Percentiles rank a stretch among this genome's conserved stretches.
These are phyloP conservation scores for Coemansia furcata DNA, from an alignment of 192 early-diverging fungal genomes.

Conservation along the genomic window DNA sequence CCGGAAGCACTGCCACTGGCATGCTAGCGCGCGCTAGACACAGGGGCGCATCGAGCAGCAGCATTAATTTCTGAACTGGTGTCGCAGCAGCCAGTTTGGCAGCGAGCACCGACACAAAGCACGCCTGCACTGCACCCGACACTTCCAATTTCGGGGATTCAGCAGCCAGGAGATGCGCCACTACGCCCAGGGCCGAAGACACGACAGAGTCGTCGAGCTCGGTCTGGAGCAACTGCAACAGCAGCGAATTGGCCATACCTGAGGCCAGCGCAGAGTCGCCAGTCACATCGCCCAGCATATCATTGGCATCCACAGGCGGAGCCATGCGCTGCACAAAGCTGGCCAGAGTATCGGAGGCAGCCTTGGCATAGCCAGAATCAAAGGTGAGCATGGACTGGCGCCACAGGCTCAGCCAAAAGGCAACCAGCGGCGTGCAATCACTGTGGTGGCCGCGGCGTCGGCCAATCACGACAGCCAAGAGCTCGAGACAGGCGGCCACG, in stretches of 20 bases:
- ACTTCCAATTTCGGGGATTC: background rate
- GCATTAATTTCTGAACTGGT: background rate
- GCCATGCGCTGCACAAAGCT: background rate
- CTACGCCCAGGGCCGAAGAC: background rate
- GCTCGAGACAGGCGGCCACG: background rate
- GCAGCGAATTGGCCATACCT: slow-evolving; percentile 10
- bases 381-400: slow-evolving; percentile 4
- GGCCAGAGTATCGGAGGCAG: background rate
- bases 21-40: background rate
- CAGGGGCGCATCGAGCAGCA: background rate
- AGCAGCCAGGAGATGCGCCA: slow-evolving; percentile 3
- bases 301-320: background rate
- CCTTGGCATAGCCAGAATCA: background rate
- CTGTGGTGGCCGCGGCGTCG: background rate
- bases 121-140: background rate
- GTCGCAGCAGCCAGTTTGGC: background rate
- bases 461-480: background rate
- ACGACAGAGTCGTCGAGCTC: background rate
- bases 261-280: background rate
- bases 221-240: background rate
- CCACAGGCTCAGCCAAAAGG: slow-evolving; percentile 40
- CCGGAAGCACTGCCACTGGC: background rate
- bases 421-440: background rate
- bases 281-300: background rate
- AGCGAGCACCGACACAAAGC: background rate